Base-by-base conservation (phyloP, 2,329 filamentous ascomycete genomes). In the Orbilia oligospora region DNA sequence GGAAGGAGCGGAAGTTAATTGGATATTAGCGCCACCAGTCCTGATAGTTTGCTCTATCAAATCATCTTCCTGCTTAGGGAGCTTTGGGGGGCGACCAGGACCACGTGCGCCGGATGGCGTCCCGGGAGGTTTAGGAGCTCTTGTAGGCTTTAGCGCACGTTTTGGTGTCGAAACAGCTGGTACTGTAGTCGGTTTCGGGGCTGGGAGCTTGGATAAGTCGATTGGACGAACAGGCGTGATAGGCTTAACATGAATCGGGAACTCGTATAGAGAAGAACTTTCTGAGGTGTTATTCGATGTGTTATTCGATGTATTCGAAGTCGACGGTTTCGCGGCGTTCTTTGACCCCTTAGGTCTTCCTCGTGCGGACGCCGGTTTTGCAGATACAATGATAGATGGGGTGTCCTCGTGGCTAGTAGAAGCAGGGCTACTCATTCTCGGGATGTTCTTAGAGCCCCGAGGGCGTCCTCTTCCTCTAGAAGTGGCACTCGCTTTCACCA, bases 381-480 rank as follows among this genome's bases (percentile, higher is more conserved):
- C n/a, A 24, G 56, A 16, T 10, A 24, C 22, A 27, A 46, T 27
- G 56, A 61, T 69, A 18, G 48, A 30, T 16, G 53, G 68, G 1
- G 46, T 63, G 33, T 33, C 49, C 48, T 72, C 68, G n/a, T 33
- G 61, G 46, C 75, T 72, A 20, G 63, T 72, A 20, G 63, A 75
- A 64, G 51, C 30, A 27, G 55, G 41, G 20, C 12, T 55, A 18
- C 69, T 67, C 4, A 27, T 48, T 46, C 46, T 78, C 16, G 20
- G n/a, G 41, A 44, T 36, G 44, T 72, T 78, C 30, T 41, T 51
- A 27, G 68, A 56, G 8, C 61, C 75, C 4, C 75, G 68, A 27
- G 75, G 75, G 8, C 75, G 75, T 5, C 75, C 68, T 69, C 75
- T 67, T 36, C 68, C 73, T 67, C 73, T 58, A 53, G 73, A 77